phyloP scores from a whole-genome alignment of 495 filamentous ascomycete species.

The Polyplosphaeria fusca region DNA sequence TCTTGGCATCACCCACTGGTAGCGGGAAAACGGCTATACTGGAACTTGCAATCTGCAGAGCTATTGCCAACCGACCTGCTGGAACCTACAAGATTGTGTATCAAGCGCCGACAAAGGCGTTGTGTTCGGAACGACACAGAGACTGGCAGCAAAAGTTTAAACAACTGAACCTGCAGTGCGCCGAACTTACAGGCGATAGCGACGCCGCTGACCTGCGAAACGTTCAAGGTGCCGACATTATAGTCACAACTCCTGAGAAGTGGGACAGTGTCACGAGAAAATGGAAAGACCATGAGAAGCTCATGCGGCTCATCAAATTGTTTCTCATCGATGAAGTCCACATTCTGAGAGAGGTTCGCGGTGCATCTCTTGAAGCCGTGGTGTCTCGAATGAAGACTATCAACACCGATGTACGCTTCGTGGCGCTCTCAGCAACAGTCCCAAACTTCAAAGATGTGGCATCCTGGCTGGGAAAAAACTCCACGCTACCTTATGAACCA shows the following conservation, averaged over 20 bases:
- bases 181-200: slow-evolving; percentile 90
- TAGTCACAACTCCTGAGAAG: slow-evolving; percentile 96
- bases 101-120: slow-evolving; percentile 88
- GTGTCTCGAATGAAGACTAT: slow-evolving; percentile 96
- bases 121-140: slow-evolving; percentile 76
- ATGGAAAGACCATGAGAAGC: slow-evolving; percentile 83
- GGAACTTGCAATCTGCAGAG: slow-evolving; percentile 85
- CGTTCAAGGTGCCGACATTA: slow-evolving; percentile 81
- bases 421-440: slow-evolving; percentile 89
- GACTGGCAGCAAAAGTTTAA: slow-evolving; percentile 89
- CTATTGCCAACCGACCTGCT: slow-evolving; percentile 59
- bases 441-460: slow-evolving; percentile 92
- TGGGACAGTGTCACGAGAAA: slow-evolving; percentile 97
- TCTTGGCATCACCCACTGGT: slow-evolving; percentile 86
- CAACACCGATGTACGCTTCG: slow-evolving; percentile 79
- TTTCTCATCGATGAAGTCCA: slow-evolving; percentile 98
- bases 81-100: slow-evolving; percentile 90
- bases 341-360: slow-evolving; percentile 83
- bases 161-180: slow-evolving; percentile 69
- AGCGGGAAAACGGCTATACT: slow-evolving; percentile 91
- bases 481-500: slow-evolving; percentile 62
- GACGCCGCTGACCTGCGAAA: slow-evolving; percentile 67
- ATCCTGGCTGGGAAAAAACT: slow-evolving; percentile 80
- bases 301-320: slow-evolving; percentile 82
- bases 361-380: slow-evolving; percentile 90